Evolutionary conservation across 306 rosid genomes (phyloP).

Genomic region (Fragaria iinumae): DNA sequence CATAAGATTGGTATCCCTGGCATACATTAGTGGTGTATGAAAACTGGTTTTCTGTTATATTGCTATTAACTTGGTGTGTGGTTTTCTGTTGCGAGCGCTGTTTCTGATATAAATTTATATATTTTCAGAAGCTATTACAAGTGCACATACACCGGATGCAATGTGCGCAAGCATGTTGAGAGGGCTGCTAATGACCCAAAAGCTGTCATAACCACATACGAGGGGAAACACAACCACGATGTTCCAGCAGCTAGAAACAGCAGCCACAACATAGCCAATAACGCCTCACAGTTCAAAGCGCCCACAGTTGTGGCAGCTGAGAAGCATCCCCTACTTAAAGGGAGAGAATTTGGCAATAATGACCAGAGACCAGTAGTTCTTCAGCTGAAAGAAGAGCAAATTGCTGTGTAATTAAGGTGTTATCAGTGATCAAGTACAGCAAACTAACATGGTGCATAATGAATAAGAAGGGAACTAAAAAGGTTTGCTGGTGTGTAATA

Average conservation of each 20-base stretch:
- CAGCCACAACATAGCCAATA: conserved; percentile 70
- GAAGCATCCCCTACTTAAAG: conserved; percentile 59
- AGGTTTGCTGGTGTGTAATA: conserved; percentile 34
- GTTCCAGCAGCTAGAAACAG: conserved; percentile 92
- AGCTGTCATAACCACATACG: conserved; percentile 88
- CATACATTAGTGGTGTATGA: not conserved
- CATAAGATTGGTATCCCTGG: not conserved
- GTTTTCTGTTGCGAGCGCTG: not conserved
- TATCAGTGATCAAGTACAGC: conserved; percentile 26
- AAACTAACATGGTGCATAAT: conserved; percentile 40
- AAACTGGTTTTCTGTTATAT: not conserved
- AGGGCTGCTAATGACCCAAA: conserved; percentile 88
- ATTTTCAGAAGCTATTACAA: conserved; percentile 89
- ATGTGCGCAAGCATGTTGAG: conserved; percentile 94
- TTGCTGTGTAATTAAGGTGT: conserved; percentile 34
- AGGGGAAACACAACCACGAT: conserved; percentile 89
- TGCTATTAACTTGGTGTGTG: not conserved
- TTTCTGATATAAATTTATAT: conserved; percentile 24
- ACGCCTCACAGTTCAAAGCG: conserved; percentile 45
- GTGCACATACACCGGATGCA: conserved; percentile 87
- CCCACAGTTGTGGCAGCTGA: conserved; percentile 38
- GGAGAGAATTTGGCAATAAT: conserved; percentile 51
- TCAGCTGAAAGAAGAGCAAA: conserved; percentile 75
- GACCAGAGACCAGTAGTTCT: conserved; percentile 64
- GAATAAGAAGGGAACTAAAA: conserved; percentile 35